These are phyloP conservation scores for Lichtheimia hyalospora DNA, from an alignment of 371 early-diverging fungal genomes.

Conservation along the genomic window DNA sequence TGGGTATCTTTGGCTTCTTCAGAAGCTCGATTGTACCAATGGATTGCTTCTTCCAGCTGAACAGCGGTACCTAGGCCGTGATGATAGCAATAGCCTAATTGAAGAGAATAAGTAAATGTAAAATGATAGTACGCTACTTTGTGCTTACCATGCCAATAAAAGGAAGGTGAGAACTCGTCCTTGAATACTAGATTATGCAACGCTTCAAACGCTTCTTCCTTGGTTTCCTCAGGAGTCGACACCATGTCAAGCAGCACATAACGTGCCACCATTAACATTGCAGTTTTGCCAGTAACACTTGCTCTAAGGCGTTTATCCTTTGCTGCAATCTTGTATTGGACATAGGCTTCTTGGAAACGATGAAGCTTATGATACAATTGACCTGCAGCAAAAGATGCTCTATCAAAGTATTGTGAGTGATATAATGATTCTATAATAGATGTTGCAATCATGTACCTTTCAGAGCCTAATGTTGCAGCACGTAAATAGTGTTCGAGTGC, in stretches of 20 bases:
- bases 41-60: conserved; percentile 19
- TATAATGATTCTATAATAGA: not conserved
- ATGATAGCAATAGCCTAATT: conserved; percentile 25
- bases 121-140: not conserved
- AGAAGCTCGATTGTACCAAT: conserved; percentile 27
- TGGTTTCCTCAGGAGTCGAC: conserved; percentile 7
- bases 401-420: conserved; percentile 4
- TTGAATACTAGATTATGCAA: conserved; percentile 23
- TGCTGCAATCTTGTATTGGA: conserved; percentile 30
- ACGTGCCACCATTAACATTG: conserved; percentile 40
- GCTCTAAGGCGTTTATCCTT: conserved; percentile 29
- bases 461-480: conserved; percentile 35
- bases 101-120: not conserved
- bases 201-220: conserved; percentile 28
- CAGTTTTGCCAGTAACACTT: conserved; percentile 23
- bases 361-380: conserved; percentile 37
- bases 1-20: conserved; percentile 26
- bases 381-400: conserved; percentile 47
- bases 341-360: conserved; percentile 37
- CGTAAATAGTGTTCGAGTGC: conserved; percentile 49
- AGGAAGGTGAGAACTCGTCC: conserved; percentile 32
- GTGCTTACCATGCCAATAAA: conserved; percentile 40
- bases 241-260: conserved; percentile 25
- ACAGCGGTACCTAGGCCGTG: conserved; percentile 28
- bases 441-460: conserved; percentile 18